Base-by-base conservation (phyloP, 495 filamentous ascomycete genomes). In the Penicillium waksmanii region DNA sequence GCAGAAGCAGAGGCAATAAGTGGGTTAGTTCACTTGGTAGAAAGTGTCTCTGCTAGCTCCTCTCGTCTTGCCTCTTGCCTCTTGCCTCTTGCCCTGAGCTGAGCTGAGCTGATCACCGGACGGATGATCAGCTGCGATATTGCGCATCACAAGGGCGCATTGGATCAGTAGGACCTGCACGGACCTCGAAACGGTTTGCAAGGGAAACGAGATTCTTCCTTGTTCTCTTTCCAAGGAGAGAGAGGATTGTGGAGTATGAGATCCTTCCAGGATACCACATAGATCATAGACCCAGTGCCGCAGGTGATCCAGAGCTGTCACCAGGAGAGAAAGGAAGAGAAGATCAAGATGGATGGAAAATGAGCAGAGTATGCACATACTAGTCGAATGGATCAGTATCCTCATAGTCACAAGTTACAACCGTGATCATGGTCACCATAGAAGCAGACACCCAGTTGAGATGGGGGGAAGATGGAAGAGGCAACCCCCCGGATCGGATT, bases 141-240 rank as follows among this genome's bases (percentile, higher is more conserved):
- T 21, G 19, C 47, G n/a, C 47, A 68, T 66, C 63, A 68, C 60
- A 63, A 58, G 66, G 49, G 34, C 21, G 13, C 58, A 66, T 66
- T 64, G 64, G 64, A 34, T 51, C 51, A 44, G 42, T 25, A 19
- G 53, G 49, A 40, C 17, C 48, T 58, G 63, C 64, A 66, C 64
- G 60, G 64, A 64, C 64, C 64, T 25, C 46, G 53, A 55, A 49
- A 38, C n/a, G 17, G 40, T 38, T 38, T 23, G 49, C 38, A 49
- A 53, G 42, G 42, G 42, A 19, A 17, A 44, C 42, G 17, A 19
- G 42, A 44, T 44, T n/a, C 42, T 40, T 31, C 36, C 12, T n/a
- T 0, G 15, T n/a, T 38, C 36, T 31, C 27, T 31, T 31, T 31
- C 27, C 27, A 31, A 31, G 27, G 27, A 5, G 27, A 31, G 27